Base-by-base conservation (phyloP, 2,329 filamentous ascomycete genomes). In the Davidsoniella australis region DNA sequence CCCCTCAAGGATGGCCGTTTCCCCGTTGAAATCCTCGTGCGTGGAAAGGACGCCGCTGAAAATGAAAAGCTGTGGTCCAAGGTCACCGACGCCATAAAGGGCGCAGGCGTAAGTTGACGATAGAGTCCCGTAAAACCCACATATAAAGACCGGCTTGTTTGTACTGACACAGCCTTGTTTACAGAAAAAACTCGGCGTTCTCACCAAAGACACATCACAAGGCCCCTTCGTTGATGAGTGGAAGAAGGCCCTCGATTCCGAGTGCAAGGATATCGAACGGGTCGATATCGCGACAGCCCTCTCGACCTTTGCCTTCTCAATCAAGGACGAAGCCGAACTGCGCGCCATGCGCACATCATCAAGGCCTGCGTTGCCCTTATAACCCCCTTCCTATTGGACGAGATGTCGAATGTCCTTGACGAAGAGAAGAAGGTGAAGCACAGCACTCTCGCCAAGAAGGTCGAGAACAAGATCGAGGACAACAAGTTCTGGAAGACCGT, bases 381-480 rank as follows among this genome's bases (percentile, higher is more conserved):
- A 80, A 86, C 86, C 46, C 86, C 89, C 53, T 98, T 91, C 65
- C 96, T 96, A 63, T 80, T 98, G 56, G 91, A 98, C 61, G 88
- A 95, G 63, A 96, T 98, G 88, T 94, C 89, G 46, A 82, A 84
- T 57, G 82, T 96, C 47, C 77, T 98, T 53, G 91, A 98, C 60
- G 82, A 88, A 57, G 93, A 96, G 64, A 95, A 94, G 71, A 94
- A 94, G 62, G 86, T 96, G 61, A 91, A 87, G 55, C 91, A 98
- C 66, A 85, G 81, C 56, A 73, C 75, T 2, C 73, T 98, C 6
- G 80, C 85, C n/a, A 79, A 85, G 58, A 91, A 88, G 64, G 82
- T 98, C 29, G 80, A 89, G 57, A 77, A 79, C 59, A 95, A 95
- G 67, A 80, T 98, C 50, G 89, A 96, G 58, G 87, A 98, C 58